Percentiles rank a stretch among this genome's conserved stretches.
Evolutionary conservation across 371 early-diverging fungal species (phyloP).

Genomic region (Rozella allomycis): DNA sequence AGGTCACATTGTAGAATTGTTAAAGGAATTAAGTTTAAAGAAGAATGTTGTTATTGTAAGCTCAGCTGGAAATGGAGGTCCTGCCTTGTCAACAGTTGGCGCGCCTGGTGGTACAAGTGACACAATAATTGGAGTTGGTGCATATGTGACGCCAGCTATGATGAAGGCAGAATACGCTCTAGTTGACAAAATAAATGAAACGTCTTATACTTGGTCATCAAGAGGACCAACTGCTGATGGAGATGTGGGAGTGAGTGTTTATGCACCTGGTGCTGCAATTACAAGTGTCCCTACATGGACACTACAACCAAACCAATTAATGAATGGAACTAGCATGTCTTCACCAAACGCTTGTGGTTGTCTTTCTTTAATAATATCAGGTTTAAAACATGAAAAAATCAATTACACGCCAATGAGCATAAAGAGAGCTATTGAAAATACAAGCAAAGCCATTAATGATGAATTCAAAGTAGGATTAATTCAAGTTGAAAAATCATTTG

Average conservation of each 20-base stretch:
- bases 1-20: constrained; percentile 55
- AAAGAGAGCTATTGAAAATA: constrained; percentile 47
- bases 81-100: constrained; percentile 60
- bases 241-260: constrained; percentile 43
- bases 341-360: constrained; percentile 72
- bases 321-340: constrained; percentile 86
- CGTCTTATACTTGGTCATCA: constrained; percentile 70
- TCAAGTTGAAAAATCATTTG: constrained; percentile 70
- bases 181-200: constrained; percentile 45
- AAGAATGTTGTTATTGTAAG: constrained; percentile 63
- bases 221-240: constrained; percentile 76
- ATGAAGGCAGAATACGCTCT: constrained; percentile 63
- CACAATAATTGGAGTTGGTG: constrained; percentile 69
- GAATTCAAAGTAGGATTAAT: constrained; percentile 53
- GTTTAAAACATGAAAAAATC: constrained; percentile 37
- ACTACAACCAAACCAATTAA: constrained; percentile 43
- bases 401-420: constrained; percentile 58
- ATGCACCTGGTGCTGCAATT: constrained; percentile 80
- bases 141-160: constrained; percentile 63
- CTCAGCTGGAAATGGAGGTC: constrained; percentile 78
- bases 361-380: constrained; percentile 33
- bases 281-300: constrained; percentile 76
- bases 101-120: constrained; percentile 61
- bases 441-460: constrained; percentile 47
- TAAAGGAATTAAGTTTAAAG: constrained; percentile 48